phyloP scores from a whole-genome alignment of 805 yeast species.

The Wickerhamomyces tratensis region DNA sequence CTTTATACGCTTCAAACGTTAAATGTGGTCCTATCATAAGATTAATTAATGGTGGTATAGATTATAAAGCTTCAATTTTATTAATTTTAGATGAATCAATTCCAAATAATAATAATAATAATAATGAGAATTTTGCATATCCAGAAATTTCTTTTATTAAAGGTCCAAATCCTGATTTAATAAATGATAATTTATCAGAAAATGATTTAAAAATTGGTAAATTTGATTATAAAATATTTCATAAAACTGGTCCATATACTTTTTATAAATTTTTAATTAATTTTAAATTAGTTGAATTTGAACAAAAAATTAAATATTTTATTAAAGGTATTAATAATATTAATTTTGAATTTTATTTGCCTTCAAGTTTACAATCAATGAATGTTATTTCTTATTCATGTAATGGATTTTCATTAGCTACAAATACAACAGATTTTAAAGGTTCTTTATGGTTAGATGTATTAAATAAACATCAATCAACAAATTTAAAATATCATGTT shows the following conservation, averaged over 20 bases:
- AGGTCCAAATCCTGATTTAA: slow-evolving; percentile 18
- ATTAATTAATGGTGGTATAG: slow-evolving; percentile 32
- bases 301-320: slow-evolving; percentile 55
- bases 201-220: slow-evolving; percentile 25
- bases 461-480: slow-evolving; percentile 46
- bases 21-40: slow-evolving; percentile 75
- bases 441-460: slow-evolving; percentile 88
- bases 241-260: slow-evolving; percentile 32
- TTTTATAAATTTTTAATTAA: slow-evolving; percentile 63
- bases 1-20: slow-evolving; percentile 25
- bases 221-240: slow-evolving; percentile 36
- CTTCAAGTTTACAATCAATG: slow-evolving; percentile 57
- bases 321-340: slow-evolving; percentile 35
- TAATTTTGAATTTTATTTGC: slow-evolving; percentile 59
- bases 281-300: slow-evolving; percentile 35
- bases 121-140: slow-evolving; percentile 7
- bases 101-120: slow-evolving; percentile 16
- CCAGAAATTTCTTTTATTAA: slow-evolving; percentile 9
- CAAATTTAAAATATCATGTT: slow-evolving; percentile 64
- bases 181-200: slow-evolving; percentile 2
- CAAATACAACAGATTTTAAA: slow-evolving; percentile 55
- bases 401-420: slow-evolving; percentile 77
- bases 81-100: slow-evolving; percentile 38
- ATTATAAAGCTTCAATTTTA: slow-evolving; percentile 63
- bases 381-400: slow-evolving; percentile 80